Conservation (phyloP, 2,329 filamentous ascomycete genomes). For the Hypoxylon sp. region DNA sequence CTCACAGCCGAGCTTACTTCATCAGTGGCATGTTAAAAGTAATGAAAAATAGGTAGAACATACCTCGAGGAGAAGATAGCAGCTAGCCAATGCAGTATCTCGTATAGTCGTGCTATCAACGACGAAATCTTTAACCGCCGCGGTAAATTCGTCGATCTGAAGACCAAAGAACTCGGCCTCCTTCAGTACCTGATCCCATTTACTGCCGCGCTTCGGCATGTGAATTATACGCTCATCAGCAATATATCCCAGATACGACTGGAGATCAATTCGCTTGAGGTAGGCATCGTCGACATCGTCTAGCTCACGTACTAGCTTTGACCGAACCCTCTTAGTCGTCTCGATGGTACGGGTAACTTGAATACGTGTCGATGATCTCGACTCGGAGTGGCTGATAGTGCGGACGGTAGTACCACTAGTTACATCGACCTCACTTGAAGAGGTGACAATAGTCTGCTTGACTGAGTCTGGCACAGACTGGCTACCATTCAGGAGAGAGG, state of each 20-base stretch:
- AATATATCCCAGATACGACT: constrained; percentile 57
- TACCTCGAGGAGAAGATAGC: constrained; percentile 59
- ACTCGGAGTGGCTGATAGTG: constrained; percentile 21
- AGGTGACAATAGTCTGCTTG: constrained; percentile 20
- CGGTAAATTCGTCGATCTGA: constrained; percentile 57
- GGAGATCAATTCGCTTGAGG: constrained; percentile 49
- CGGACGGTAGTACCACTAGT: constrained; percentile 13
- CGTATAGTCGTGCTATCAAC: constrained; percentile 48
- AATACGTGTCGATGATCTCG: constrained; percentile 29
- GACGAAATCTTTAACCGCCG: constrained; percentile 53
- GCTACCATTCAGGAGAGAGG: constrained; percentile 31
- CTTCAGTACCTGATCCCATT: constrained; percentile 60
- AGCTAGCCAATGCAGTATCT: constrained; percentile 56
- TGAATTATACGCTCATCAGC: constrained; percentile 59
- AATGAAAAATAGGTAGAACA: background rate
- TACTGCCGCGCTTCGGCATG: constrained; percentile 59
- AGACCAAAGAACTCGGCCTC: constrained; percentile 60
- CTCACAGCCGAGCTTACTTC: constrained; percentile 55
- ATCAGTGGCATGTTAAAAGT: constrained; percentile 8
- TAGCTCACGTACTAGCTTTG: constrained; percentile 47
- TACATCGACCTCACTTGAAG: constrained; percentile 20
- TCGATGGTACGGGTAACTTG: constrained; percentile 46
- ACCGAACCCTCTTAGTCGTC: constrained; percentile 38
- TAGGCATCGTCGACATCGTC: constrained; percentile 51
- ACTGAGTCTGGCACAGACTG: constrained; percentile 15